Base-by-base conservation (phyloP, 2,329 filamentous ascomycete genomes). In the Hypoxylon sp. region DNA sequence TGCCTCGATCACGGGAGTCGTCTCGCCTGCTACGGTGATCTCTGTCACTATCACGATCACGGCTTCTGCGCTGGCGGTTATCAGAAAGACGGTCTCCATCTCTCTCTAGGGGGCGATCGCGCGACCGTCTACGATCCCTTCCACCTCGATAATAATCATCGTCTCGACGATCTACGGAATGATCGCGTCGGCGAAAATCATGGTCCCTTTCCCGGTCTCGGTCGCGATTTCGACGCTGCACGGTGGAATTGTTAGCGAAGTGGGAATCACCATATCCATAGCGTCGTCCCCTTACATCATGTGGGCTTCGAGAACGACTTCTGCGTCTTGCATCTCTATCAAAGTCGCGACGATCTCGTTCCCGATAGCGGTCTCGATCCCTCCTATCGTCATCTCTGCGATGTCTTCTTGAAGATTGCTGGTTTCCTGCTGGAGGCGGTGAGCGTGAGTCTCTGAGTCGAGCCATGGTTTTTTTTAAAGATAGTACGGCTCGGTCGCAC, bases 391-490 rank as follows among this genome's bases (percentile, higher is more conserved):
- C 80, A 73, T 81, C 78, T 73, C 84, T 81, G 65, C 80, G 81
- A 68, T 75, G 83, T 76, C 84, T 88, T 76, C 84, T 86, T 69
- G 86, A 84, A 74, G 84, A 86, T 74, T 83, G 81, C 71, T 89
- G 86, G 81, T 88, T 91, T 84, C 88, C 89, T 91, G 87, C 86
- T 87, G 88, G 88, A 86, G 88, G 91, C 89, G 89, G 90, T 92
- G 89, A 93, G 89, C 89, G 81, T 76, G 81, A 82, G 78, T 82
- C 80, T 80, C 78, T 83, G 75, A 77, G 81, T 75, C 81, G 81
- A 82, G 80, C 80, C 81, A 84, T 84, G 51, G 57, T 60, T 62
- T 63, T 61, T 50, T 49, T 52, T 50, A 61, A 45, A 60, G 46
- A 57, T 64, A 65, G 64, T 69, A 61, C 64, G 64, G 66, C 67